phyloP scores from a whole-genome alignment of 2,329 filamentous ascomycete species.

The Cladosporium sp. region DNA sequence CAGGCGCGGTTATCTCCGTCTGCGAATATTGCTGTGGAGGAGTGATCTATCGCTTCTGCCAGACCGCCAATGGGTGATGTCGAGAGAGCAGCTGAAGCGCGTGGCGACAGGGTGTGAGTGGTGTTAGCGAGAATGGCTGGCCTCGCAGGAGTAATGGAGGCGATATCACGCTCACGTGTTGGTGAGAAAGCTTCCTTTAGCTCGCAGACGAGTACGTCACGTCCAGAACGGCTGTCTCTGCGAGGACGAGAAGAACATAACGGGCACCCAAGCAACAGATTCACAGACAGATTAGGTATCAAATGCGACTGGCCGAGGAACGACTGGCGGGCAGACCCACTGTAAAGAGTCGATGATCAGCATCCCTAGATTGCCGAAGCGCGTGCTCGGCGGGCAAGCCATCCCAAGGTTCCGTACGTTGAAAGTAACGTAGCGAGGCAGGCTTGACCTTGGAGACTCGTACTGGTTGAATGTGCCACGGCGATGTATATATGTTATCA shows the following conservation, averaged over 20 bases:
- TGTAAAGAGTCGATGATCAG: constrained; percentile 15
- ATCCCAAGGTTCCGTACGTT: background rate
- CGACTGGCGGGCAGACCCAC: constrained; percentile 10
- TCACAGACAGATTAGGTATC: background rate
- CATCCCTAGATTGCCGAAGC: constrained; percentile 12
- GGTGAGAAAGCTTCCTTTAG: background rate
- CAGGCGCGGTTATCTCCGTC: background rate
- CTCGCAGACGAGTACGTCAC: background rate
- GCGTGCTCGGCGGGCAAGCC: constrained; percentile 4
- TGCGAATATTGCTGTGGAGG: background rate
- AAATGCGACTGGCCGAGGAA: constrained; percentile 7
- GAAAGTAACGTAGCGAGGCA: background rate
- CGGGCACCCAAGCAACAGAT: background rate
- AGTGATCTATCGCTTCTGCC: background rate
- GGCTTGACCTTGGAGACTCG: background rate
- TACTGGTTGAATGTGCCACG: background rate
- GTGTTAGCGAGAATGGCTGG: background rate
- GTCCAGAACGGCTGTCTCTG: background rate
- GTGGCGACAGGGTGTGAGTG: background rate
- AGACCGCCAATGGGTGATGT: background rate
- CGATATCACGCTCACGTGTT: background rate
- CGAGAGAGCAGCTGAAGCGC: background rate
- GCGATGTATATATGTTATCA: background rate
- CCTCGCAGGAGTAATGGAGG: background rate
- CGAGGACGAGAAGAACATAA: background rate